Conservation (phyloP, 345 rosid genomes). For the Eucalyptus microcorys region DNA sequence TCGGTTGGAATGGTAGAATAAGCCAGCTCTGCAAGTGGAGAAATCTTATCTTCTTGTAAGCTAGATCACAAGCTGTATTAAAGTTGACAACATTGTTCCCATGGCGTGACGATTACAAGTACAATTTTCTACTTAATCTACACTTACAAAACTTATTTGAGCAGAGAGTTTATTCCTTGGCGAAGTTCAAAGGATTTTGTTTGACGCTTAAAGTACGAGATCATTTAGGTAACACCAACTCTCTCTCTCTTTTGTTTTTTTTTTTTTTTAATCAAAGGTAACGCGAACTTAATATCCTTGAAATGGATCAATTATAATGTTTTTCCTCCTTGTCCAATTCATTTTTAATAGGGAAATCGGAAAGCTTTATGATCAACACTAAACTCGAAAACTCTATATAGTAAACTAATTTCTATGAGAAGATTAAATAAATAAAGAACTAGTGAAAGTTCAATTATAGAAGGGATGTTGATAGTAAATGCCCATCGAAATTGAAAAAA, state of each 20-base stretch:
- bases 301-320: rapidly evolving
- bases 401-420: not conserved
- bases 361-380: not conserved
- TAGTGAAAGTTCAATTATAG: too few species aligned
- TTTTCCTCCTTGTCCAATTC: not conserved
- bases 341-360: rapidly evolving
- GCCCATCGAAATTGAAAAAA: not conserved
- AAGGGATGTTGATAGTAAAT: rapidly evolving
- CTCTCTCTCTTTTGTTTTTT: too few species aligned
- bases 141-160: rapidly evolving
- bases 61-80: rapidly evolving
- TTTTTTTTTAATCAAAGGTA: rapidly evolving
- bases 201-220: not conserved
- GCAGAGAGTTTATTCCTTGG: rapidly evolving
- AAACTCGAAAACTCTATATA: not conserved
- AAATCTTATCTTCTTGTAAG: too few species aligned
- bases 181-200: too few species aligned
- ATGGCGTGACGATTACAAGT: rapidly evolving
- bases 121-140: too few species aligned
- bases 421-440: too few species aligned
- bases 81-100: not conserved
- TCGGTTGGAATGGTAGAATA: rapidly evolving
- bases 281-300: not conserved
- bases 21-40: not conserved
- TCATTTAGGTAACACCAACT: not conserved